Evolutionary conservation across 352 stramenopile genomes (phyloP).

Genomic region (Phytopythium delawarense): DNA sequence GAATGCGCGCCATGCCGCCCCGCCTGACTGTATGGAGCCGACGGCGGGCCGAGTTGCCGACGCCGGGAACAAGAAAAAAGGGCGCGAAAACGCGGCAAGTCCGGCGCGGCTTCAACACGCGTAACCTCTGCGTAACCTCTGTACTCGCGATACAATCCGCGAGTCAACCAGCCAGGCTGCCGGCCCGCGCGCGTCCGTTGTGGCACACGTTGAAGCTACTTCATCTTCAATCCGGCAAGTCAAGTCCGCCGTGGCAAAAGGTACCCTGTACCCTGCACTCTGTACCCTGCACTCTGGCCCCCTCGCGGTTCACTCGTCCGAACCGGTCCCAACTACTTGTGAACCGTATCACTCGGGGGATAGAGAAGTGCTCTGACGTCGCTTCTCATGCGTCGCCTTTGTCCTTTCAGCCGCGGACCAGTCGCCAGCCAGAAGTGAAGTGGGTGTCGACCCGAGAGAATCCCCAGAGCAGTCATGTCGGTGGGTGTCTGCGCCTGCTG

Average conservation of each 20-base stretch:
- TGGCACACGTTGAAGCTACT: no score
- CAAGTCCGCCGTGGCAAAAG: background rate
- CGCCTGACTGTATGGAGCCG: background rate
- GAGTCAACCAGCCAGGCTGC: background rate
- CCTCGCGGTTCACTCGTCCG: background rate
- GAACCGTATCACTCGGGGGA: background rate
- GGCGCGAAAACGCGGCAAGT: constrained; percentile 1
- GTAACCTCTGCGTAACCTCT: background rate
- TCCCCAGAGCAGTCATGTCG: background rate
- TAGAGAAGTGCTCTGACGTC: background rate
- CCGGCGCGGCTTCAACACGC: background rate
- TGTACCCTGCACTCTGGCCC: background rate
- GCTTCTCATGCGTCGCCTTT: background rate
- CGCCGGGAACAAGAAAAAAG: constrained; percentile 1
- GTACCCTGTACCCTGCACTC: background rate
- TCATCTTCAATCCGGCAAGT: no score
- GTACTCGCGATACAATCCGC: background rate
- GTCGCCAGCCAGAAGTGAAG: no score
- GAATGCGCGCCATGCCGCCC: background rate
- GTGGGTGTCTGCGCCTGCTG: background rate
- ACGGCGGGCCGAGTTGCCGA: background rate
- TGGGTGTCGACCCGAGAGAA: background rate
- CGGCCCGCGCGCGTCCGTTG: no score
- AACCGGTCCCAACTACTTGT: background rate
- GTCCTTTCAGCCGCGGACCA: background rate